These are phyloP conservation scores for Zangia roseola DNA, from an alignment of 768 basidiomycete genomes.

Conservation along the genomic window DNA sequence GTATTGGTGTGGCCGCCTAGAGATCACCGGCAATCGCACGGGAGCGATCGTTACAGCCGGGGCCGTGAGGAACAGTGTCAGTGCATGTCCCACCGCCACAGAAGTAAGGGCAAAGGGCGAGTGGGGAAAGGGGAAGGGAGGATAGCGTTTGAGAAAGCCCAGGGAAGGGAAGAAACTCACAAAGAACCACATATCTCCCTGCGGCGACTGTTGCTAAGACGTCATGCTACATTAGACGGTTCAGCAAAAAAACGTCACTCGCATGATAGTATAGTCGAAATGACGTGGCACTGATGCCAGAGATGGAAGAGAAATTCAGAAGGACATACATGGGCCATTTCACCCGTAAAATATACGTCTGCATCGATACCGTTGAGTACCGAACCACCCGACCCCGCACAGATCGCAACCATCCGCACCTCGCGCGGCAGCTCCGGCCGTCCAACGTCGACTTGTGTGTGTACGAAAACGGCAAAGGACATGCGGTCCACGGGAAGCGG, in stretches of 20 bases:
- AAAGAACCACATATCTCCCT: constrained; percentile 80
- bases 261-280: neutral
- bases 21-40: constrained; percentile 20
- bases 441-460: constrained; percentile 62
- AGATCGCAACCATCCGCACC: constrained; percentile 74
- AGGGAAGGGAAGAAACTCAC: constrained; percentile 43
- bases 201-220: constrained; percentile 76
- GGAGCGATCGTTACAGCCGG: constrained; percentile 13
- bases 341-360: constrained; percentile 90
- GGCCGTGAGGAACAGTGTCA: constrained; percentile 11
- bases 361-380: constrained; percentile 70
- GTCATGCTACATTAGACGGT: constrained; percentile 62
- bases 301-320: constrained; percentile 19
- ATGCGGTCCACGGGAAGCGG: constrained; percentile 4
- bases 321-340: constrained; percentile 79
- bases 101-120: neutral
- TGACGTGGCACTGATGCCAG: constrained; percentile 12
- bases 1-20: constrained; percentile 91
- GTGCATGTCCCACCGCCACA: constrained; percentile 14
- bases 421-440: constrained; percentile 37
- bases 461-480: constrained; percentile 6
- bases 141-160: neutral
- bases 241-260: constrained; percentile 1
- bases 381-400: constrained; percentile 86
- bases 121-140: neutral